A percentile compares a stretch with the other conserved stretches of the same genome.
Evolutionary conservation across 2,329 filamentous ascomycete species (phyloP).

Genomic region (Botryotinia calthae): DNA sequence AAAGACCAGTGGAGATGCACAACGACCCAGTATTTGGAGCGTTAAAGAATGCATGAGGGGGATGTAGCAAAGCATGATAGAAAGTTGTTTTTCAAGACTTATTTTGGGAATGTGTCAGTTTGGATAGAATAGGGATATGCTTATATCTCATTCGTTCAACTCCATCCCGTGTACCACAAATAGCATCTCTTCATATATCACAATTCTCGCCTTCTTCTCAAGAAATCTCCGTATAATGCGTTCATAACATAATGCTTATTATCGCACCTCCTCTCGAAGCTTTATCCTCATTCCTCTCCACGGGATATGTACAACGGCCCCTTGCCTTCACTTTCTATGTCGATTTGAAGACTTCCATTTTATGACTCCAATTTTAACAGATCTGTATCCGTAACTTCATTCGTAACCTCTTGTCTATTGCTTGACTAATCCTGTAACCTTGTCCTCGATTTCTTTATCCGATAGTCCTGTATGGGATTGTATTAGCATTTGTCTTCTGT

Average conservation of each 20-base stretch:
- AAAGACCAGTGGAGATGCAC: not conserved
- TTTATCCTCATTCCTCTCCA: conserved; percentile 6
- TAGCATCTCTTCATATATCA: not conserved
- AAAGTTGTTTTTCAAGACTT: not conserved
- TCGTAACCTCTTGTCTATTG: not conserved
- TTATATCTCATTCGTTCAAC: not conserved
- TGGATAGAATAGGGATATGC: not conserved
- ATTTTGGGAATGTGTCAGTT: too few relatives aligned
- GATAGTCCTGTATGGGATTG: conserved; percentile 52
- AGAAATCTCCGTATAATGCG: not conserved
- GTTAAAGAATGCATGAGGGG: not conserved
- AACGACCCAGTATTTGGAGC: not conserved
- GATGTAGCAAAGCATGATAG: not conserved
- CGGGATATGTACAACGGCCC: conserved; percentile 18
- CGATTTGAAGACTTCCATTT: not conserved
- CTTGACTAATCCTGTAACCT: conserved; percentile 23
- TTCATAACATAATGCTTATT: not conserved
- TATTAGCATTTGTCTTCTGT: not conserved
- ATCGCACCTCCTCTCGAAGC: not conserved
- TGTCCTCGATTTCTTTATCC: conserved; percentile 59
- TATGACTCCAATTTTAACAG: not conserved
- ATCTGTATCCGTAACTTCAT: not conserved
- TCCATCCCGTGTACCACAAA: not conserved
- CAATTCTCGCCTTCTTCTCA: not conserved
- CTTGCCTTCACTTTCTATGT: not conserved